Conservation (phyloP, 2,329 filamentous ascomycete species). For the Stachybotrys chlorohalonatus region DNA sequence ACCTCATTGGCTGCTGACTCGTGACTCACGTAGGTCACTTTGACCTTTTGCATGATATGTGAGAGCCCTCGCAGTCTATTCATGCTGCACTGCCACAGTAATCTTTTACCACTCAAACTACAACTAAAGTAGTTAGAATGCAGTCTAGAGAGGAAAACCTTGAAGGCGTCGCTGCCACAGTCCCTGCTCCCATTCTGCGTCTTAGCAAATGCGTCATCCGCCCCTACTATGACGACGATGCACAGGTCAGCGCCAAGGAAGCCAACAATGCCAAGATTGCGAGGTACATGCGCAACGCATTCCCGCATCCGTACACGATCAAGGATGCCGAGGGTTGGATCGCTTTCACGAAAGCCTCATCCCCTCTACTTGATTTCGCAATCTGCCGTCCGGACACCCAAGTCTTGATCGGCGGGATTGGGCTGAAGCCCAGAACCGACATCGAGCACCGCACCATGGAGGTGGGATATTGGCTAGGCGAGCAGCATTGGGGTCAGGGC, state of each 20-base stretch:
- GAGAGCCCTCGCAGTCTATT: no score
- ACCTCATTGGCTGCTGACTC: no score
- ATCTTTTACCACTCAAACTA: no score
- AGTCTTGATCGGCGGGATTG: conserved; percentile 17
- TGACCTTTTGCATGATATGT: no score
- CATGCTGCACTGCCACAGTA: no score
- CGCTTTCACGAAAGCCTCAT: conserved; percentile 5
- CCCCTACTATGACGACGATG: conserved; percentile 28
- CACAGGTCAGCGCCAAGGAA: conserved; percentile 18
- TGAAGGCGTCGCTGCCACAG: no score
- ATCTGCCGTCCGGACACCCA: conserved; percentile 18
- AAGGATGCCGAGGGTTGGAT: conserved; percentile 29
- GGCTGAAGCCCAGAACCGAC: conserved; percentile 21
- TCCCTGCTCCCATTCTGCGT: neutral
- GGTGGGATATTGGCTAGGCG: conserved; percentile 39
- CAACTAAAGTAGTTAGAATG: no score
- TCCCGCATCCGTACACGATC: conserved; percentile 36
- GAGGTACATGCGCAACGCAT: conserved; percentile 31
- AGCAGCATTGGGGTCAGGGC: conserved; percentile 34
- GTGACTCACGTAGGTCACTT: no score
- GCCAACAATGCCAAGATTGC: conserved; percentile 30
- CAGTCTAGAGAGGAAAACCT: no score
- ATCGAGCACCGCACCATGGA: conserved; percentile 34
- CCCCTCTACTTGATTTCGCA: conserved; percentile 3
- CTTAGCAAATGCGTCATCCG: conserved; percentile 24